A percentile compares a stretch with the other conserved stretches of the same genome.
These are phyloP conservation scores for Aspergillus incahuasiensis DNA, from an alignment of 495 filamentous ascomycete species.

Conservation along the genomic window DNA sequence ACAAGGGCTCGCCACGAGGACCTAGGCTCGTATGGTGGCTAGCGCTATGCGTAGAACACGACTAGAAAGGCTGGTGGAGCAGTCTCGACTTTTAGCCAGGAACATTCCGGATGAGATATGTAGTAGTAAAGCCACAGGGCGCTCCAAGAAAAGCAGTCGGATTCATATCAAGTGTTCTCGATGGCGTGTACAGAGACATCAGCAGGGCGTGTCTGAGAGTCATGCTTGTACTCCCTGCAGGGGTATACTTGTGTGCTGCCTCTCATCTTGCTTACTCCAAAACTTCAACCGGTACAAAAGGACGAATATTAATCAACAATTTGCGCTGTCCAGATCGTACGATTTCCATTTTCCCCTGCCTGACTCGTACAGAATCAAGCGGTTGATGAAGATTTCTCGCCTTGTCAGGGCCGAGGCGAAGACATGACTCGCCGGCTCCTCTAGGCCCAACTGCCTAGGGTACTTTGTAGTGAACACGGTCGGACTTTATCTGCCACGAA, in stretches of 20 bases:
- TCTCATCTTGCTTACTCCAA: too few relatives aligned
- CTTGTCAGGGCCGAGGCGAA: background rate
- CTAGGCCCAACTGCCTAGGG: too few relatives aligned
- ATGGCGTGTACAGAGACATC: too few relatives aligned
- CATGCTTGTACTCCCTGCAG: too few relatives aligned
- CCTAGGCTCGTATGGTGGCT: background rate
- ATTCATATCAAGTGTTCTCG: too few relatives aligned
- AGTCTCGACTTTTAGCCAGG: background rate
- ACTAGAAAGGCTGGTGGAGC: slow-evolving; percentile 3
- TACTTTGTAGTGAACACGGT: too few relatives aligned
- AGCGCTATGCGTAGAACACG: slow-evolving; percentile 1
- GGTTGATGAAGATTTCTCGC: background rate
- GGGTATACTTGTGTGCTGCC: too few relatives aligned
- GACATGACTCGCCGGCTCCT: background rate
- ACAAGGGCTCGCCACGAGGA: background rate
- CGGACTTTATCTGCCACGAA: too few relatives aligned
- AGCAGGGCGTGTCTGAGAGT: too few relatives aligned
- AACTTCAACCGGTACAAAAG: background rate
- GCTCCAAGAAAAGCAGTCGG: too few relatives aligned
- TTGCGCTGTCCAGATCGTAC: background rate
- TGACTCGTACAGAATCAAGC: background rate
- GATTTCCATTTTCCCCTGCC: background rate
- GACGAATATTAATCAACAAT: too few relatives aligned
- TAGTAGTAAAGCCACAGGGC: background rate
- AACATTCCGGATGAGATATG: background rate